phyloP scores from a whole-genome alignment of 1,139 yeast species.

The Keqinozyma sinolaborantium region DNA sequence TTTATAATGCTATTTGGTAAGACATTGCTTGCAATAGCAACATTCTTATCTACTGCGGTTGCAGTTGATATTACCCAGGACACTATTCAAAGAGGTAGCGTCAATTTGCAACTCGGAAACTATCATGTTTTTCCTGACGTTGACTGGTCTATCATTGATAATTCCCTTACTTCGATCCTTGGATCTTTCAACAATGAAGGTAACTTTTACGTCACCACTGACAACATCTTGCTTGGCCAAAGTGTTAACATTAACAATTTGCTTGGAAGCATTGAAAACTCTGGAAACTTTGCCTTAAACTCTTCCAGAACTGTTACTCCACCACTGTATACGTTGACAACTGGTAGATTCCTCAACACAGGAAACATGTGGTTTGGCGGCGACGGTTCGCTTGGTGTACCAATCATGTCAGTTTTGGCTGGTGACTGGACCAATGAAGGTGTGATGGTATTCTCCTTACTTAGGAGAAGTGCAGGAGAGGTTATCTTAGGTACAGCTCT shows the following conservation, averaged over 20 bases:
- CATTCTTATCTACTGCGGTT: too few species aligned
- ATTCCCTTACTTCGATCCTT: slow-evolving; percentile 16
- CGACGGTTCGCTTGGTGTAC: slow-evolving; percentile 11
- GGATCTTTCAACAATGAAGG: slow-evolving; percentile 17
- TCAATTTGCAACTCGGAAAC: slow-evolving; percentile 11
- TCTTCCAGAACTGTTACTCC: not conserved
- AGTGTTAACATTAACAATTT: slow-evolving; percentile 2
- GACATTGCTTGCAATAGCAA: too few species aligned
- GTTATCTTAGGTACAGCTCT: slow-evolving; percentile 16
- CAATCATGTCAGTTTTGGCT: slow-evolving; percentile 13
- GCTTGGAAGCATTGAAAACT: slow-evolving; percentile 2
- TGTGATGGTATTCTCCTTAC: slow-evolving; percentile 13
- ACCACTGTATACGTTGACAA: not conserved
- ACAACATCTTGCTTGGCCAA: slow-evolving; percentile 1
- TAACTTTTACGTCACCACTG: slow-evolving; percentile 17
- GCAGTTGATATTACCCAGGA: not conserved
- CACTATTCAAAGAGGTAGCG: not conserved
- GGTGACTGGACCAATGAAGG: slow-evolving; percentile 16
- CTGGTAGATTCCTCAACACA: not conserved
- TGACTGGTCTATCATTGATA: slow-evolving; percentile 25
- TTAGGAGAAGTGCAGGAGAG: slow-evolving; percentile 11
- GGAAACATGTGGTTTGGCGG: not conserved
- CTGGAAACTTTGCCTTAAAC: slow-evolving; percentile 3
- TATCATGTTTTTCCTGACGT: slow-evolving; percentile 19
- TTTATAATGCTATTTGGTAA: too few species aligned